Conservation (phyloP, 2,329 filamentous ascomycete genomes). For the Amesomyces nigricolor region DNA sequence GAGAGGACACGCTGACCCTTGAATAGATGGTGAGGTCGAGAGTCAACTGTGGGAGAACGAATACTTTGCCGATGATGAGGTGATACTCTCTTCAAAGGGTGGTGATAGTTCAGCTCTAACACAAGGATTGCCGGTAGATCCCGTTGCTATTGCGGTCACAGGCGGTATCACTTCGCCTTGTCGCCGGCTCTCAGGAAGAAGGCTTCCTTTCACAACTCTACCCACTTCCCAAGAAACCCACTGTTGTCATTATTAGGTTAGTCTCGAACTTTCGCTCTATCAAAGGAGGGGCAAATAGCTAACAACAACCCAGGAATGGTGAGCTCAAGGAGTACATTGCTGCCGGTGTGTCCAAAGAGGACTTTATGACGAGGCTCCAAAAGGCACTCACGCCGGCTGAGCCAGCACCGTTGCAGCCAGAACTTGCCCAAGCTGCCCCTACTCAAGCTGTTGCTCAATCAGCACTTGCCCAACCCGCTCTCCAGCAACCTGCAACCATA, state of each 20-base stretch:
- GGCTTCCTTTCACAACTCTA: slow-evolving; percentile 77
- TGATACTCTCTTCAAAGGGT: slow-evolving; percentile 31
- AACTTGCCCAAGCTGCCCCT: not conserved
- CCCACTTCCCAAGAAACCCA: slow-evolving; percentile 71
- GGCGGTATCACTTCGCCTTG: slow-evolving; percentile 64
- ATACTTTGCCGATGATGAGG: slow-evolving; percentile 54
- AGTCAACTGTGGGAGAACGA: slow-evolving; percentile 69
- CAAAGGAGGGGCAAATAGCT: slow-evolving; percentile 1
- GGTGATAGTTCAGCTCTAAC: slow-evolving; percentile 9
- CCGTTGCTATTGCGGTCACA: slow-evolving; percentile 52
- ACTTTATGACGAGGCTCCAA: slow-evolving; percentile 56
- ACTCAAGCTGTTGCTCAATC: not conserved
- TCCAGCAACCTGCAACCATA: not conserved
- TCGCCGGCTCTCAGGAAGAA: slow-evolving; percentile 71
- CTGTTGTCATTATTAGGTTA: slow-evolving; percentile 71
- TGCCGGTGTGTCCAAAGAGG: slow-evolving; percentile 56
- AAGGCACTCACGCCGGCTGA: slow-evolving; percentile 32
- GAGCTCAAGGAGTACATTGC: slow-evolving; percentile 72
- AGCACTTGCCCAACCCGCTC: not conserved
- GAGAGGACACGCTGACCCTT: slow-evolving; percentile 9
- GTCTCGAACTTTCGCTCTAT: slow-evolving; percentile 21
- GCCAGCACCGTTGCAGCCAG: not conserved
- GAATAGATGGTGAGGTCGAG: slow-evolving; percentile 61
- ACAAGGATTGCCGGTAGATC: slow-evolving; percentile 38
- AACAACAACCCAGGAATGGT: slow-evolving; percentile 51